Evolutionary conservation across 2,329 filamentous ascomycete species (phyloP).

Genomic region (Periconia macrospinosa): DNA sequence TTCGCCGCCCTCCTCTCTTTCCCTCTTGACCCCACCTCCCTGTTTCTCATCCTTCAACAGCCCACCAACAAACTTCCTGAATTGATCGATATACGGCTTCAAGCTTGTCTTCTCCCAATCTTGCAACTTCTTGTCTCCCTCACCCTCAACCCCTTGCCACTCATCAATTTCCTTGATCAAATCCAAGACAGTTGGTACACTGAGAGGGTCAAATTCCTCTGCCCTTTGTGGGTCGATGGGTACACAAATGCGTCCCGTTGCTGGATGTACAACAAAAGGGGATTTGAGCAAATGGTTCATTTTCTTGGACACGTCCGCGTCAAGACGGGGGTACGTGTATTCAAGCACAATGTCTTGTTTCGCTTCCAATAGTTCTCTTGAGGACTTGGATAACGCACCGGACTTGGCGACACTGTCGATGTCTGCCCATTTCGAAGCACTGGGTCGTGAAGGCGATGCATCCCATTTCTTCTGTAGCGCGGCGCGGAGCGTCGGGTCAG

Average conservation of each 20-base stretch:
- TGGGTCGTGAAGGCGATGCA: conserved; percentile 74
- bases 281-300: conserved; percentile 97
- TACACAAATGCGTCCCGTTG: conserved; percentile 91
- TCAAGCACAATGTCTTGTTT: conserved; percentile 97
- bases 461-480: conserved; percentile 90
- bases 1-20: conserved; percentile 58
- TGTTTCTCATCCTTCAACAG: conserved; percentile 73
- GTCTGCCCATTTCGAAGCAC: conserved; percentile 86
- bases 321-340: conserved; percentile 95
- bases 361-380: conserved; percentile 75
- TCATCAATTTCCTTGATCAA: conserved; percentile 83
- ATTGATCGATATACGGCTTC: conserved; percentile 89
- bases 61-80: conserved; percentile 76
- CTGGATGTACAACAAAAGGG: conserved; percentile 94
- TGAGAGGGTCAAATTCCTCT: conserved; percentile 83
- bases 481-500: conserved; percentile 75
- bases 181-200: conserved; percentile 84
- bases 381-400: conserved; percentile 72
- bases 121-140: conserved; percentile 55
- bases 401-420: conserved; percentile 84
- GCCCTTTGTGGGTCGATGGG: conserved; percentile 78
- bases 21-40: conserved; percentile 47
- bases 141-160: conserved; percentile 60
- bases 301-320: conserved; percentile 97
- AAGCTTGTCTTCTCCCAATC: conserved; percentile 98